A percentile compares a stretch with the other conserved stretches of the same genome.
Evolutionary conservation across 2,329 filamentous ascomycete species (phyloP).

Genomic region (Trichoderma sp.): DNA sequence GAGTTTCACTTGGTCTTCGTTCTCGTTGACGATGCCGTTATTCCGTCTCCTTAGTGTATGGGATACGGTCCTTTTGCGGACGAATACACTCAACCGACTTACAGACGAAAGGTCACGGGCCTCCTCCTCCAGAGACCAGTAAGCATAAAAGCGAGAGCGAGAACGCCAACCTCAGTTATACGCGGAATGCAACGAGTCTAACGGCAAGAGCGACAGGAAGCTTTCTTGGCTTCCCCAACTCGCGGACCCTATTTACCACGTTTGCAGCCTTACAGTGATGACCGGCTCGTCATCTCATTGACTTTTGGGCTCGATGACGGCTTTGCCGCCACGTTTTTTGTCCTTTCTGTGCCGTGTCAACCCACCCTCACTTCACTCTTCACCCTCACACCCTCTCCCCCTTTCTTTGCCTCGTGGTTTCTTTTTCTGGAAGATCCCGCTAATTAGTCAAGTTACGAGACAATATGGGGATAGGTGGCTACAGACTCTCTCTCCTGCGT

Average conservation of each 20-base stretch:
- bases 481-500: not conserved
- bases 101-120: not conserved
- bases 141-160: not conserved
- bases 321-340: conserved; percentile 3
- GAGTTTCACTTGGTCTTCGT: not conserved
- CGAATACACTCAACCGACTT: not conserved
- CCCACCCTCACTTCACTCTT: not conserved
- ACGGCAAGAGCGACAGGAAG: not conserved
- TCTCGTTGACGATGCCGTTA: not conserved
- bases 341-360: not conserved
- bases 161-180: not conserved
- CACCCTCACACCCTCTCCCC: not conserved
- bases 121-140: not conserved
- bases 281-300: not conserved
- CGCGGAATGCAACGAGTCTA: not conserved
- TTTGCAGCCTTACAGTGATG: not conserved
- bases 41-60: not conserved
- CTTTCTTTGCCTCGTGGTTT: not conserved
- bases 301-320: not conserved
- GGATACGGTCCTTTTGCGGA: conserved; percentile 12
- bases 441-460: not conserved
- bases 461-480: not conserved
- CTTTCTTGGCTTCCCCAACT: not conserved
- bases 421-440: not conserved
- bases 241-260: not conserved